These are phyloP conservation scores for Hygrocybe punicea DNA, from an alignment of 768 basidiomycete species.

Conservation along the genomic window DNA sequence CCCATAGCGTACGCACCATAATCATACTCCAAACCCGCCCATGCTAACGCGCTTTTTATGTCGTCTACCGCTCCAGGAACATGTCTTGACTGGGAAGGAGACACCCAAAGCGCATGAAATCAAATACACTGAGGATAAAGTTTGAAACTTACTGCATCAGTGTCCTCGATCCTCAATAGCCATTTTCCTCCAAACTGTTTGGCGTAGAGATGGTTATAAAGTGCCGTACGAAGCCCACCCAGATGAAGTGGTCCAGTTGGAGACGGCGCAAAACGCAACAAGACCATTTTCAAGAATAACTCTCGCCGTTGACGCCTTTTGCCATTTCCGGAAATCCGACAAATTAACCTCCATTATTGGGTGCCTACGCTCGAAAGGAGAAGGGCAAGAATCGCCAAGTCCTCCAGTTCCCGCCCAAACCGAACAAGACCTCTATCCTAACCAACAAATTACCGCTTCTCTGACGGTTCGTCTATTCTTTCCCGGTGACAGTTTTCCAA, in stretches of 20 bases:
- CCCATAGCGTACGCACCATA: conserved; percentile 54
- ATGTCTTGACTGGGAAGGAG: conserved; percentile 56
- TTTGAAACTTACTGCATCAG: conserved; percentile 66
- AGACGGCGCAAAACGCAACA: conserved; percentile 93
- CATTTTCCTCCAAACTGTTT: conserved; percentile 80
- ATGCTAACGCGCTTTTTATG: conserved; percentile 70
- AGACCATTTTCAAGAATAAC: conserved; percentile 46
- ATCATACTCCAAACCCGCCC: conserved; percentile 92
- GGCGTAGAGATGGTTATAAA: conserved; percentile 89
- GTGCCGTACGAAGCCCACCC: conserved; percentile 88
- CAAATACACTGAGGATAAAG: not conserved
- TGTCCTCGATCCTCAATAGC: conserved; percentile 93
- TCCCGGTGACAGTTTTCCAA: too few relatives aligned
- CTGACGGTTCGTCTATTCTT: too few relatives aligned
- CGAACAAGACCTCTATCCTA: too few relatives aligned
- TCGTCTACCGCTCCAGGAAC: conserved; percentile 84
- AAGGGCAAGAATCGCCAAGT: too few relatives aligned
- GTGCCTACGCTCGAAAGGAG: too few relatives aligned
- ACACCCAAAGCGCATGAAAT: not conserved
- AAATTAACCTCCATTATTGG: too few relatives aligned
- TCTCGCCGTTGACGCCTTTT: too few relatives aligned
- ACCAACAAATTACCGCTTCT: too few relatives aligned
- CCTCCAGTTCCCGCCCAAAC: too few relatives aligned
- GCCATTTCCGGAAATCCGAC: too few relatives aligned
- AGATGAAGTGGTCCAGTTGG: conserved; percentile 94